Evolutionary conservation across 1,284 basidiomycete species (phyloP), one percentile per base, ranked within the genome.

Genomic region (Phellopilus nigrolimitatus): DNA sequence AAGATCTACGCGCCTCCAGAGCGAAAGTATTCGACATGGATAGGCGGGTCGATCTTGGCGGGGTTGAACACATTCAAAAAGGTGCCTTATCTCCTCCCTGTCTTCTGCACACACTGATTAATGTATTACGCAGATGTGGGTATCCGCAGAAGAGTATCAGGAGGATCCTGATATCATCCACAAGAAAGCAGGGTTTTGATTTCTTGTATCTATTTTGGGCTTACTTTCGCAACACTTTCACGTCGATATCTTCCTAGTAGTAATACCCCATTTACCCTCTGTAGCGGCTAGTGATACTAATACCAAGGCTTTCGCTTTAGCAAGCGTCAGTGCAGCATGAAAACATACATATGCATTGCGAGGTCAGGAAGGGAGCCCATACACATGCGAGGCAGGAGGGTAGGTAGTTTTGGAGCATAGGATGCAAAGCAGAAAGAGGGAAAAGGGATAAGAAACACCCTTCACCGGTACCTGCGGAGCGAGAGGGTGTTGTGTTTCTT

Each of bases 1-100:
- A 97, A 97, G 75, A 99, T 99, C 63, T 97, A 93, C 61, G 97
- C 97, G 10, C 97, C 97, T 25, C 97, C 97, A n/a, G 97, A 99
- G 70, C 85, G 97, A 57, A 99, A 99, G 72, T 99, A 99, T 70
- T 95, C 94, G 15, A 99, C 95, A 21, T 99, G 97, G 97, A 99
- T 99, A 61, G 97, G 97, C 47, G 95, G 95, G 3, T 94, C 91
- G 53, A 97, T 97, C 64, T 71, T 98, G 49, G 95, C 95, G 40
- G 95, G 95, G 34, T 71, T 99, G 54, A 95, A 84, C 60, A 97
- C 97, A 17, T 99, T 99, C 75, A 98, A 95, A 73, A 97, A 97
- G 86, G 95, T 91, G 17, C 36, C 17, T 31, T 19, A 53, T 22
- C n/a, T 52, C 28, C 15, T 47, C n/a, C 25, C 42, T 21, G 7